These are phyloP conservation scores for Apiotrichum siamense DNA, from an alignment of 1,284 basidiomycete species.

Conservation along the genomic window DNA sequence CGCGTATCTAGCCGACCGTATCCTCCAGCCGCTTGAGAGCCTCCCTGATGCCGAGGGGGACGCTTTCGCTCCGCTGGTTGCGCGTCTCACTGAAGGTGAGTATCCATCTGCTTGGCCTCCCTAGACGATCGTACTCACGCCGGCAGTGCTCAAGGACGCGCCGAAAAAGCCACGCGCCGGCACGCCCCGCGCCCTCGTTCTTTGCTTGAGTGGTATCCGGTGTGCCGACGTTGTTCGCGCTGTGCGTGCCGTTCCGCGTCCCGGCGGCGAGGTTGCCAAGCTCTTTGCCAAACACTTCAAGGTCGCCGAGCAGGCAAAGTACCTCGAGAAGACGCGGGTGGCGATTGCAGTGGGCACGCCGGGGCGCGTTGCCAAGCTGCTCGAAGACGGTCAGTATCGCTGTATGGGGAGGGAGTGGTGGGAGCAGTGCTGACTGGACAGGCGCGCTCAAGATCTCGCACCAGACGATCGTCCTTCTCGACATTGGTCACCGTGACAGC, in stretches of 20 bases:
- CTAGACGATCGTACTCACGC: too few relatives aligned
- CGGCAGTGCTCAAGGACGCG: slow-evolving; percentile 18
- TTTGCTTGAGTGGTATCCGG: slow-evolving; percentile 43
- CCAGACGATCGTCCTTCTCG: slow-evolving; percentile 42
- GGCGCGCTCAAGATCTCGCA: slow-evolving; percentile 38
- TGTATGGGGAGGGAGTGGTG: too few relatives aligned
- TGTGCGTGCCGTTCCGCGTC: slow-evolving; percentile 35
- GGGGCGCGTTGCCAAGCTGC: slow-evolving; percentile 44
- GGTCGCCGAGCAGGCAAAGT: slow-evolving; percentile 45
- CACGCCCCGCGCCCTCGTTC: slow-evolving; percentile 41
- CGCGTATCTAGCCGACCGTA: neutral
- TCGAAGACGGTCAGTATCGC: slow-evolving; percentile 35
- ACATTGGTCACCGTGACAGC: slow-evolving; percentile 39
- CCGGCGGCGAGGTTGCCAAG: slow-evolving; percentile 47
- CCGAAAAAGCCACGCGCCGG: slow-evolving; percentile 23
- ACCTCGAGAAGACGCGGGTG: slow-evolving; percentile 42
- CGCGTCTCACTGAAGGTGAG: slow-evolving; percentile 14
- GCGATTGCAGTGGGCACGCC: slow-evolving; percentile 48
- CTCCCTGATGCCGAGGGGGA: slow-evolving; percentile 1
- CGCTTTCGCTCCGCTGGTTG: slow-evolving; percentile 8
- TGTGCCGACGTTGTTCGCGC: slow-evolving; percentile 47
- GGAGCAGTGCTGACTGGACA: slow-evolving; percentile 13
- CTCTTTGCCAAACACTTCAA: slow-evolving; percentile 50
- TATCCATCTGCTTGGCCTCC: neutral
- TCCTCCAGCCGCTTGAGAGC: slow-evolving; percentile 3